These are phyloP conservation scores for Daldinia grandis DNA, from an alignment of 495 filamentous ascomycete genomes.

Conservation along the genomic window DNA sequence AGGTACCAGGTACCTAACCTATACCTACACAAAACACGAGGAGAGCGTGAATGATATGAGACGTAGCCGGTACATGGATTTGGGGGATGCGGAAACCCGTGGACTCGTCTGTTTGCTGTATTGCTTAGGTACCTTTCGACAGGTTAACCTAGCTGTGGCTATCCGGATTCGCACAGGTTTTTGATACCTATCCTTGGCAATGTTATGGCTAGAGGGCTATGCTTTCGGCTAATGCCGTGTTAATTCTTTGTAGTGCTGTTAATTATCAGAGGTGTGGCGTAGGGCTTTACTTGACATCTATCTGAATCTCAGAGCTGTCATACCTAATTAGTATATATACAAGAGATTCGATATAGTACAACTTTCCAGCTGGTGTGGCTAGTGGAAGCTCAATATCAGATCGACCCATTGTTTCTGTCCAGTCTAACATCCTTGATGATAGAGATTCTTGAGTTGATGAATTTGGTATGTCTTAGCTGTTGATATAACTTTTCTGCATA, in stretches of 20 bases:
- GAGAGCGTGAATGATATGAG: neutral
- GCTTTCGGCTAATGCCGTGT: neutral
- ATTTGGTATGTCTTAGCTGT: conserved; percentile 4
- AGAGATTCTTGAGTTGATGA: conserved; percentile 5
- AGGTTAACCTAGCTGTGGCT: neutral
- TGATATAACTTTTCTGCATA: neutral
- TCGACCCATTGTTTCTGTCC: neutral
- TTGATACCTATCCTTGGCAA: neutral
- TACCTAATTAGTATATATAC: conserved; percentile 28
- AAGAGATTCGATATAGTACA: conserved; percentile 28
- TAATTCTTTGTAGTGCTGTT: neutral
- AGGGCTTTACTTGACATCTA: conserved; percentile 4
- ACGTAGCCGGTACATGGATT: neutral
- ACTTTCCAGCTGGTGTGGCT: neutral
- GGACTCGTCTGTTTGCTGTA: neutral
- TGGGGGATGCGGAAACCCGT: neutral
- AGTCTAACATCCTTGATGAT: conserved; percentile 1
- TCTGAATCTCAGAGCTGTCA: neutral
- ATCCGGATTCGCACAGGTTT: neutral
- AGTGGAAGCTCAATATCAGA: conserved; percentile 7
- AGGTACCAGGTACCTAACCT: too few relatives aligned
- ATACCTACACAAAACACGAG: neutral
- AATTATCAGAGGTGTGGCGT: conserved; percentile 12
- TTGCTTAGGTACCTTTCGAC: neutral
- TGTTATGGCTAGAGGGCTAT: neutral